Evolutionary conservation across 2,329 filamentous ascomycete genomes (phyloP), one percentile per base, ranked within the genome.

Genomic region (Exophiala sp.): DNA sequence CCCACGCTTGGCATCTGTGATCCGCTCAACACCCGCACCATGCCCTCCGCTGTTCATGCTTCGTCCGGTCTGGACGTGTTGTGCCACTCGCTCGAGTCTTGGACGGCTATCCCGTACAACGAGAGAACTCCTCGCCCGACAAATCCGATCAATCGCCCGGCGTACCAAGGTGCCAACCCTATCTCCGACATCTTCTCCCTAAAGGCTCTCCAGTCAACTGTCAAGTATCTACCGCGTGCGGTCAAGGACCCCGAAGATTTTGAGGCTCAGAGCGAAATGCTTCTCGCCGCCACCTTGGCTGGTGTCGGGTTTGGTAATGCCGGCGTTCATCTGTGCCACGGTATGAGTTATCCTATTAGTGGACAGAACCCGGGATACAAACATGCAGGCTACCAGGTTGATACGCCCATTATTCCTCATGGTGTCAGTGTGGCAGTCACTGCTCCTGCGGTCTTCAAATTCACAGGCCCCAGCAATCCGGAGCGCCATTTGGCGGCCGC

Each of bases 271-370:
- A 86, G 81, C 24, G 83, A 97, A 68, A 98, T 98, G 94, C 77
- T 98, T 23, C 80, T 98, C 16, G 93, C 93, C 2, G 86, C 93
- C 1, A 98, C 93, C 0, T 74, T 98, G 1, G 93, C 94, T 0
- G 93, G 93, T 39, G 89, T 98, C 2, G 93, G 93, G 0, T 98
- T 98, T 66, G 93, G 94, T 16, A 98, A 98, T 63, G 94, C 94
- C 1, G 93, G 94, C 43, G 93, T 98, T 2, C 93, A 98, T 71
- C 75, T 88, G 8, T 88, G 84, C 66, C 84, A 88, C 65, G 84
- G 91, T 65, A 97, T 98, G 91, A 94, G 87, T 19, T 98, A 98
- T 65, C 93, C 93, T 14, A 95, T 98, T 64, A 95, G 88, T 0
- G 88, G 89, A 23, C 90, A 96, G 66, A 98, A 98, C 66, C 88